These are phyloP conservation scores for Eimeria mitis DNA, from an alignment of 169 alveolate species.

Conservation along the genomic window DNA sequence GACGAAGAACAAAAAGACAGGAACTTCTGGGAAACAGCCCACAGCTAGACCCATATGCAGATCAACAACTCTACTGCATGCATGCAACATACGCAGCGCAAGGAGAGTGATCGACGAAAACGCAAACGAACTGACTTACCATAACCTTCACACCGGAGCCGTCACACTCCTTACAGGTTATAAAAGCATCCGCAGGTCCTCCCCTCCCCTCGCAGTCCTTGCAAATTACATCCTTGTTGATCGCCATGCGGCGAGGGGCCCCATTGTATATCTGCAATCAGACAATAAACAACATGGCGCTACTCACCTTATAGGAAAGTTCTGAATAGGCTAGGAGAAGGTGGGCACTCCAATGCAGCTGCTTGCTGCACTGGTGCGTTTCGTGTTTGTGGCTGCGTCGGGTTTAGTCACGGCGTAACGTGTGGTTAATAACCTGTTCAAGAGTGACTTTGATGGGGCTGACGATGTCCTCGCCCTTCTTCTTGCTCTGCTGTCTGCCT, in stretches of 20 bases:
- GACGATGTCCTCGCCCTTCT: slow-evolving; percentile 94
- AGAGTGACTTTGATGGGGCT: slow-evolving; percentile 95
- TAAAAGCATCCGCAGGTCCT: slow-evolving; percentile 96
- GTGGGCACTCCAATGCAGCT: neutral
- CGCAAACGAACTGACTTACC: slow-evolving; percentile 35
- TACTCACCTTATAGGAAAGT: neutral
- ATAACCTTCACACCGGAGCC: slow-evolving; percentile 93
- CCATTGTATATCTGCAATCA: slow-evolving; percentile 94
- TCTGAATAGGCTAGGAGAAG: neutral
- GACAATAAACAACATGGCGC: neutral
- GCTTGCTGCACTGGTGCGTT: slow-evolving; percentile 77
- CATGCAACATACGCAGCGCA: neutral
- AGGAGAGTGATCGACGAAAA: neutral
- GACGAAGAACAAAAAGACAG: neutral
- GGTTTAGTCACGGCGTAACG: too few species aligned
- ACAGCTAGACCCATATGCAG: neutral
- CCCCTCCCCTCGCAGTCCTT: slow-evolving; percentile 98
- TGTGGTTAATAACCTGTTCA: slow-evolving; percentile 92
- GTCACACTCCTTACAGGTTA: slow-evolving; percentile 96
- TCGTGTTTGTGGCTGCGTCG: neutral
- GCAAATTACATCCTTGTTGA: slow-evolving; percentile 97
- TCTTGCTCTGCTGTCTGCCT: slow-evolving; percentile 89
- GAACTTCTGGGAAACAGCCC: neutral
- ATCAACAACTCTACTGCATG: neutral
- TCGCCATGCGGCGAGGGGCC: slow-evolving; percentile 95